These are phyloP conservation scores for Chaetomium fimeti DNA, from an alignment of 495 filamentous ascomycete genomes.

Conservation along the genomic window DNA sequence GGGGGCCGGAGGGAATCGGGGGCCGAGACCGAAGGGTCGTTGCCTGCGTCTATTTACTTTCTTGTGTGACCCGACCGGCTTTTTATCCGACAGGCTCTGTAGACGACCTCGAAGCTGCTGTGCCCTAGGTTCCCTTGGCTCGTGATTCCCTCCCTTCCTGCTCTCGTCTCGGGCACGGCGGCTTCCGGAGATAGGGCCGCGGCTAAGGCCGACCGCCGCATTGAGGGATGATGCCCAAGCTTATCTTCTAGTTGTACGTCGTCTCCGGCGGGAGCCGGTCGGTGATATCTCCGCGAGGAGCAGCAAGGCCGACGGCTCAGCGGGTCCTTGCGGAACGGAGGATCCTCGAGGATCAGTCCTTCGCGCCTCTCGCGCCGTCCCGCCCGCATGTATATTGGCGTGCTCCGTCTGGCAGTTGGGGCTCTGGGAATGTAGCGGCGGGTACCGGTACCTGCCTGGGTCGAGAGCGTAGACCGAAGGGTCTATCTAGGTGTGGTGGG, in stretches of 20 bases:
- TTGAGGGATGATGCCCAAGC: background rate
- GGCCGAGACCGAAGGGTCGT: too few species aligned
- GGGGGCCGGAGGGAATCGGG: too few species aligned
- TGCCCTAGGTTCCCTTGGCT: too few species aligned
- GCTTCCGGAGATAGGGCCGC: background rate
- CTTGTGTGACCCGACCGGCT: too few species aligned
- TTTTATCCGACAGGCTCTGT: too few species aligned
- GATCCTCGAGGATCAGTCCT: constrained; percentile 4
- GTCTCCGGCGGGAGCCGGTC: background rate
- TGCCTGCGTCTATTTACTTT: too few species aligned
- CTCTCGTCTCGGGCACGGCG: background rate
- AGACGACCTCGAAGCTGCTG: too few species aligned
- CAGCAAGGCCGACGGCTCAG: background rate
- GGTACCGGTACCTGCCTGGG: constrained; percentile 3
- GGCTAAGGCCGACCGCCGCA: background rate
- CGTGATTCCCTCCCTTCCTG: background rate
- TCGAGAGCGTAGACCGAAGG: background rate
- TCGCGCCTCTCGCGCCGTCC: constrained; percentile 15
- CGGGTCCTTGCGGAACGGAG: background rate
- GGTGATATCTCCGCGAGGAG: background rate
- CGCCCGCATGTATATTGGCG: background rate
- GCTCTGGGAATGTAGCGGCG: background rate
- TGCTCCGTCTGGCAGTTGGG: background rate
- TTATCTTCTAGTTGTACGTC: background rate
- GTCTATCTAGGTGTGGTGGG: background rate